A percentile compares a stretch with the other conserved stretches of the same genome.
Evolutionary conservation across 164 flowering plant genomes (phyloP).

Genomic region (Protea cynaroides): DNA sequence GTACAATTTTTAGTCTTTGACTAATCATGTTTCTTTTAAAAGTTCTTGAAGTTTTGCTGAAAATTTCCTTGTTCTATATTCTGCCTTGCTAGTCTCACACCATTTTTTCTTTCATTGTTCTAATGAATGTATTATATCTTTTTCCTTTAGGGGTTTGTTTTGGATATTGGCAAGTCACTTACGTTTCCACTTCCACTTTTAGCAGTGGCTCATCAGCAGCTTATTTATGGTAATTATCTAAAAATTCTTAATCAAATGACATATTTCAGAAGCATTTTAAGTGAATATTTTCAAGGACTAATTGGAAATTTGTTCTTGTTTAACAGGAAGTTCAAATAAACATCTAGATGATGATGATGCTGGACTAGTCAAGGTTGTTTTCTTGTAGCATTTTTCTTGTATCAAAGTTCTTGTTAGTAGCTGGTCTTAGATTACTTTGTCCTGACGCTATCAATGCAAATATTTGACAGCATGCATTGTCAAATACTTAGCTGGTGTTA

Average conservation of each 20-base stretch:
- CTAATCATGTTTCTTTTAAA: no score
- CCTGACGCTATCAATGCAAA: neutral
- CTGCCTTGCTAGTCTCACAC: neutral
- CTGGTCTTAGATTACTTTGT: conserved; percentile 1
- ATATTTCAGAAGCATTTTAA: neutral
- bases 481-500: neutral
- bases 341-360: conserved; percentile 31
- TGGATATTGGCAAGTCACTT: conserved; percentile 65
- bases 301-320: conserved; percentile 4
- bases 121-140: conserved; percentile 10
- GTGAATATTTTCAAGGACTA: neutral
- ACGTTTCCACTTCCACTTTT: conserved; percentile 86
- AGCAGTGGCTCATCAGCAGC: conserved; percentile 83
- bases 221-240: conserved; percentile 60
- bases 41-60: no score
- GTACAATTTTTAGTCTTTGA: no score
- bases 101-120: neutral
- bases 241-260: neutral
- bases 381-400: neutral
- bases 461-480: neutral
- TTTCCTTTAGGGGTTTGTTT: conserved; percentile 42
- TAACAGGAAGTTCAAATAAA: conserved; percentile 49
- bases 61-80: neutral
- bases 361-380: conserved; percentile 51
- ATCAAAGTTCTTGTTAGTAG: conserved; percentile 3